Conservation (phyloP, 208 protist species). For the Leishmania tropica region DNA sequence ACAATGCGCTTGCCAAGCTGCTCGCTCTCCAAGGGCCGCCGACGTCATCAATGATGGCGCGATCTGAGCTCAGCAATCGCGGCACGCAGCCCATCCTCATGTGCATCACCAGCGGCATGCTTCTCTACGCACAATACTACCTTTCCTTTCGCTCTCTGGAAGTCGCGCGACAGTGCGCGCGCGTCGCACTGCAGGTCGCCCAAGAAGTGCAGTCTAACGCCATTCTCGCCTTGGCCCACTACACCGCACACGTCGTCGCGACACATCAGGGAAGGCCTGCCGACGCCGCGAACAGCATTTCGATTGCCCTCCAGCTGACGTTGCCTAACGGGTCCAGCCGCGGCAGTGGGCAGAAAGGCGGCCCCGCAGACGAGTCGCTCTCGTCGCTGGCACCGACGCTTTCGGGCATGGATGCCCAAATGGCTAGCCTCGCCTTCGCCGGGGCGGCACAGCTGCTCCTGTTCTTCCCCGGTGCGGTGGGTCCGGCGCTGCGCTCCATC, state of each 20-base stretch:
- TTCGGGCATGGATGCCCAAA: constrained; percentile 30
- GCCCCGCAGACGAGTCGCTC: background rate
- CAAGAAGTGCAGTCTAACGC: constrained; percentile 75
- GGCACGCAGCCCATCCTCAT: constrained; percentile 62
- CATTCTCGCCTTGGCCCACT: constrained; percentile 74
- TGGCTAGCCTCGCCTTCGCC: constrained; percentile 54
- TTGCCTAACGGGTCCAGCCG: constrained; percentile 1
- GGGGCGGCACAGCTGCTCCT: constrained; percentile 71
- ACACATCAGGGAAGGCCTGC: constrained; percentile 44
- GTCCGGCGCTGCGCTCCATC: constrained; percentile 55
- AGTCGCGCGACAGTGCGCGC: constrained; percentile 63
- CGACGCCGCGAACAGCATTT: constrained; percentile 77
- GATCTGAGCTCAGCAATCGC: constrained; percentile 30
- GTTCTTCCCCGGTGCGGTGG: constrained; percentile 63
- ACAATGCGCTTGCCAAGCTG: constrained; percentile 45
- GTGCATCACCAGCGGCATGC: constrained; percentile 80
- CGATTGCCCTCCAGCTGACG: constrained; percentile 78
- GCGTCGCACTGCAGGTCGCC: constrained; percentile 69
- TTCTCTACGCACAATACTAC: constrained; percentile 80
- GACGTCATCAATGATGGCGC: constrained; percentile 12
- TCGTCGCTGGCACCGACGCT: background rate
- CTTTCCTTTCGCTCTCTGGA: constrained; percentile 57
- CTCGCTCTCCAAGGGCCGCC: constrained; percentile 34
- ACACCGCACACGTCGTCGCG: constrained; percentile 67
- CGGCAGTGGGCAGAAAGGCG: background rate